phyloP scores from a whole-genome alignment of 331 rosid genomes.

The Saraca asoca region DNA sequence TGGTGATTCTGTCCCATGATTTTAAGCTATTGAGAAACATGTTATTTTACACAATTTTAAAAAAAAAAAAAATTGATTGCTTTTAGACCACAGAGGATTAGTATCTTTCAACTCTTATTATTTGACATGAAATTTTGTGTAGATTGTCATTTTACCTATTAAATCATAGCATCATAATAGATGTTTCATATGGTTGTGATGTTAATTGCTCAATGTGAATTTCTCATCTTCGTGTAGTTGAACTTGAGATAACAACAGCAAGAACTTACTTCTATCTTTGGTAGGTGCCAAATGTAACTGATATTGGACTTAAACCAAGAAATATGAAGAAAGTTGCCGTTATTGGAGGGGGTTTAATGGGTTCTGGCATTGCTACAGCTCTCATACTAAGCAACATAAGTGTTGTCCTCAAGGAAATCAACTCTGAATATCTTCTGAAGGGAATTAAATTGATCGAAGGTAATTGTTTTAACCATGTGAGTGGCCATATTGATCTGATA shows the following conservation, averaged over 20 bases:
- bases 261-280: constrained; percentile 25
- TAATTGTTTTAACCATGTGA: constrained; percentile 33
- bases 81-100: neutral
- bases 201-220: constrained; percentile 7
- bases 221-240: constrained; percentile 21
- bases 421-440: constrained; percentile 72
- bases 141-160: neutral
- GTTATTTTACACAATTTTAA: neutral
- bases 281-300: constrained; percentile 90
- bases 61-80: neutral
- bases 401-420: constrained; percentile 90
- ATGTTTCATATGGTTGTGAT: constrained; percentile 12
- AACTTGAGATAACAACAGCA: constrained; percentile 13
- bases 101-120: neutral
- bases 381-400: constrained; percentile 70
- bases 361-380: constrained; percentile 97
- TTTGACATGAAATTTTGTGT: constrained; percentile 7
- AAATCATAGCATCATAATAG: neutral
- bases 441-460: constrained; percentile 80
- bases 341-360: constrained; percentile 99
- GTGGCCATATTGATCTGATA: neutral
- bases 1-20: neutral
- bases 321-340: constrained; percentile 82
- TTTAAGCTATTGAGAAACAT: constrained; percentile 1
- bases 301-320: constrained; percentile 90